Base-by-base conservation (phyloP, 257 asterid species). In the Penstemon eatonii region DNA sequence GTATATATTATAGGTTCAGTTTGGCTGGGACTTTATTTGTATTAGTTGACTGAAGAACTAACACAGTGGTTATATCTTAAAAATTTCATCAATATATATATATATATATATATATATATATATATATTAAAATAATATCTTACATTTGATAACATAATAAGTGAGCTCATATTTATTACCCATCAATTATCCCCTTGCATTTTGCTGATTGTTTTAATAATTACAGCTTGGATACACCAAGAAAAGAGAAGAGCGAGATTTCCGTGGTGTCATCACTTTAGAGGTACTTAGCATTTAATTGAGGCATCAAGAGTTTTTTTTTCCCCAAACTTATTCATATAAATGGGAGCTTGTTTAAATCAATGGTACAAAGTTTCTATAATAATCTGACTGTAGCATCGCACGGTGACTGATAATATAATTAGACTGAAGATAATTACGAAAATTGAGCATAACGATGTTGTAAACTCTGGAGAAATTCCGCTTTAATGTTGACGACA, bases 171-270 rank as follows among this genome's bases (percentile, higher is more conserved):
- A 19, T 13, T 46, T 57, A 9, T 36, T 67, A 9, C 8, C 11
- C 25, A 49, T 68, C 37, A 68, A 8, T 58, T 54, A 2, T 7
- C 67, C 49, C 38, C 12, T 60, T n/a, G 19, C 38, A 60, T 11
- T 57, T 52, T 71, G 51, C 45, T 50, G 37, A 13, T 71, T 39
- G 36, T 19, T 42, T n/a, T 63, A n/a, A 63, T 49, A 6, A 57
- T 25, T 82, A 69, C 89, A 88, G 96, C 91, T 88, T 74, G 96
- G 96, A 45, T 88, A 88, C 79, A 88, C 96, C 36, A 86, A 88
- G 76, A 83, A 86, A 66, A 91, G 81, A 75, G 93, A 88, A 76
- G 96, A 88, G 60, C 84, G 87, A 7, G 89, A 82, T 79, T 88
- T 86, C 56, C 96, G 96, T 66, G 96, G 96, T 72, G 91, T 86